phyloP scores from a whole-genome alignment of 257 asterid species.

The Solanum ossicruentum region DNA sequence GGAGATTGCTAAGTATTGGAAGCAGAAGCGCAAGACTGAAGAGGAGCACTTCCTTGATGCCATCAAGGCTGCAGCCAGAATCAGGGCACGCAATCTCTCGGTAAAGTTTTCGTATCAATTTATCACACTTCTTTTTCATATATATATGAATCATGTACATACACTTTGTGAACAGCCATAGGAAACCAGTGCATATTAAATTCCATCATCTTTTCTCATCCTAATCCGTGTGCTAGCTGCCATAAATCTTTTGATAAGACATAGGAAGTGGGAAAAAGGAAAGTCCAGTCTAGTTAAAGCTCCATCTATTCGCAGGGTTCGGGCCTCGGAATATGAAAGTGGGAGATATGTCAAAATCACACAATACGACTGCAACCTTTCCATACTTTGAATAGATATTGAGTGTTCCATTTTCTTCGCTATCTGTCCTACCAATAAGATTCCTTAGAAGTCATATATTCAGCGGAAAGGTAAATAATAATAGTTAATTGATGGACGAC shows the following conservation, averaged over 20 bases:
- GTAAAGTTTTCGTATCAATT: slow-evolving; percentile 8
- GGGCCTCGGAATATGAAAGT: not conserved
- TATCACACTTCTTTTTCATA: not conserved
- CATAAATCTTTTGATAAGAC: not conserved
- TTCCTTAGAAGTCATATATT: not conserved
- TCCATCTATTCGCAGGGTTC: too few species aligned
- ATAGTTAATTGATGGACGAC: not conserved
- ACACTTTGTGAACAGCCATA: not conserved
- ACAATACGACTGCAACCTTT: not conserved
- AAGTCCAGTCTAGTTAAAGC: too few species aligned
- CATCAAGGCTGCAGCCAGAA: slow-evolving; percentile 49
- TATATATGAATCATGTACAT: not conserved
- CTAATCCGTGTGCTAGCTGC: not conserved
- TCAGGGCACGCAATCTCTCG: slow-evolving; percentile 28
- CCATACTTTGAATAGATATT: not conserved
- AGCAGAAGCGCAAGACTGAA: slow-evolving; percentile 30
- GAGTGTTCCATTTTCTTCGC: not conserved
- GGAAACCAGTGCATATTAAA: not conserved
- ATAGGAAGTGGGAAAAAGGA: not conserved
- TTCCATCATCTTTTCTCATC: not conserved
- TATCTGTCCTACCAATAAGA: not conserved
- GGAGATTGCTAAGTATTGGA: slow-evolving; percentile 51
- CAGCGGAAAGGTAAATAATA: not conserved
- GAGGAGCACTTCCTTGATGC: slow-evolving; percentile 59
- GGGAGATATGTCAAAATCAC: not conserved